Percentiles rank a stretch among this genome's conserved stretches.
Conservation (phyloP, 2,329 filamentous ascomycete genomes). For the Eutypa lata region DNA sequence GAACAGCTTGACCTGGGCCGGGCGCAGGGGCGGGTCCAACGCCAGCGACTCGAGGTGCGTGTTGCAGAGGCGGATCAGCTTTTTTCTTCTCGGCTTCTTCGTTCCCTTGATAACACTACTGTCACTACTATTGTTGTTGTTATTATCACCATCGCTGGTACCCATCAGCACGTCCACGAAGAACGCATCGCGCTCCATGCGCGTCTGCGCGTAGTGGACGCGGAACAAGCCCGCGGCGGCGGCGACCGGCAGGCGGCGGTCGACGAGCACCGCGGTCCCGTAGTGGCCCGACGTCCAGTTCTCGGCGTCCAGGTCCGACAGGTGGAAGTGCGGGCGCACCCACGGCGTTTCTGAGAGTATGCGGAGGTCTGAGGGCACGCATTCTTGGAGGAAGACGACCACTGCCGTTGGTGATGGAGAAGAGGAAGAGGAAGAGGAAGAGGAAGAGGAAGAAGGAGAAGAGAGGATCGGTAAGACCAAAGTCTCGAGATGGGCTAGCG, state of each 20-base stretch:
- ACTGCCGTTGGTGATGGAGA: slow-evolving; percentile 19
- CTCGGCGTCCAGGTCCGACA: slow-evolving; percentile 40
- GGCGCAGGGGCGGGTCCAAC: not conserved
- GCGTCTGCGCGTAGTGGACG: slow-evolving; percentile 42
- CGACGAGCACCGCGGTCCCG: slow-evolving; percentile 50
- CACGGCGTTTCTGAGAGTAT: slow-evolving; percentile 40
- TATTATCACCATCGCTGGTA: not conserved
- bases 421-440: too few relatives aligned
- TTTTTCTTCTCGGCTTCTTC: not conserved
- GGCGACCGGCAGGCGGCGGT: slow-evolving; percentile 35
- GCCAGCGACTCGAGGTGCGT: slow-evolving; percentile 1
- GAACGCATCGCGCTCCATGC: slow-evolving; percentile 48
- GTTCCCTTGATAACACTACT: not conserved
- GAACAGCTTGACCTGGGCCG: not conserved
- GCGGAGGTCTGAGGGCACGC: slow-evolving; percentile 39
- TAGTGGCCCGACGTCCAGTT: slow-evolving; percentile 43
- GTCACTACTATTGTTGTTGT: too few relatives aligned
- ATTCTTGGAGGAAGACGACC: slow-evolving; percentile 51
- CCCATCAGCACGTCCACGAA: slow-evolving; percentile 43
- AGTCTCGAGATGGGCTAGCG: slow-evolving; percentile 19
- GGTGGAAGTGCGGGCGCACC: slow-evolving; percentile 41
- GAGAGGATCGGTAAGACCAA: too few relatives aligned
- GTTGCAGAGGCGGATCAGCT: slow-evolving; percentile 1
- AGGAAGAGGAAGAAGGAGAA: too few relatives aligned
- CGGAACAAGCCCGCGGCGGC: slow-evolving; percentile 43